A percentile compares a stretch with the other conserved stretches of the same genome.
These are phyloP conservation scores for Nidularia sp. DNA, from an alignment of 768 basidiomycete genomes.

Conservation along the genomic window DNA sequence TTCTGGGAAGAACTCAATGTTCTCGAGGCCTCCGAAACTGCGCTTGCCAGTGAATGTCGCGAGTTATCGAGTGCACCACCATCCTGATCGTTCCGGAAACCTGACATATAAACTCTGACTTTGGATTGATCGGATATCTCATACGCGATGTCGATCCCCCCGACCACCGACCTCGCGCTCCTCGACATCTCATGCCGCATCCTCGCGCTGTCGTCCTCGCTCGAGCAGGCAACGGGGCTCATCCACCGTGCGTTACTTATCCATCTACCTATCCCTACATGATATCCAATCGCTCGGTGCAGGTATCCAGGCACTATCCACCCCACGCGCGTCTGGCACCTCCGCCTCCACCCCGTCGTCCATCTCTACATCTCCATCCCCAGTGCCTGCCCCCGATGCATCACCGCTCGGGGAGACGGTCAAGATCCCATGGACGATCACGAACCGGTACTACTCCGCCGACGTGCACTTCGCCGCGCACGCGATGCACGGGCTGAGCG, in stretches of 20 bases:
- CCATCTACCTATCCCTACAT: slow-evolving; percentile 4
- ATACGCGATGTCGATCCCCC: not conserved
- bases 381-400: not conserved
- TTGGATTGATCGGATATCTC: not conserved
- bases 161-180: slow-evolving; percentile 7
- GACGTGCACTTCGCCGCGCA: slow-evolving; percentile 63
- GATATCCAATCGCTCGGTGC: not conserved
- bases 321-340: not conserved
- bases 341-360: slow-evolving; percentile 4
- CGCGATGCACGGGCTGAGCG: slow-evolving; percentile 37
- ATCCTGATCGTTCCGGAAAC: not conserved
- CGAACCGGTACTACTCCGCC: slow-evolving; percentile 80
- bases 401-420: slow-evolving; percentile 10
- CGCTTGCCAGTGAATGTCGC: too few relatives aligned
- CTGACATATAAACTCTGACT: not conserved
- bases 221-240: slow-evolving; percentile 20
- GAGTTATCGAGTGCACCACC: not conserved
- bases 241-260: slow-evolving; percentile 21
- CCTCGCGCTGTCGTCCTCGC: slow-evolving; percentile 22
- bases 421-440: slow-evolving; percentile 67
- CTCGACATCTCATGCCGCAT: slow-evolving; percentile 25
- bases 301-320: slow-evolving; percentile 3
- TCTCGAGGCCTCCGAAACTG: not conserved
- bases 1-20: not conserved
- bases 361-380: not conserved